These are phyloP conservation scores for Aquilaria sinensis DNA, from an alignment of 345 rosid genomes.

Conservation along the genomic window DNA sequence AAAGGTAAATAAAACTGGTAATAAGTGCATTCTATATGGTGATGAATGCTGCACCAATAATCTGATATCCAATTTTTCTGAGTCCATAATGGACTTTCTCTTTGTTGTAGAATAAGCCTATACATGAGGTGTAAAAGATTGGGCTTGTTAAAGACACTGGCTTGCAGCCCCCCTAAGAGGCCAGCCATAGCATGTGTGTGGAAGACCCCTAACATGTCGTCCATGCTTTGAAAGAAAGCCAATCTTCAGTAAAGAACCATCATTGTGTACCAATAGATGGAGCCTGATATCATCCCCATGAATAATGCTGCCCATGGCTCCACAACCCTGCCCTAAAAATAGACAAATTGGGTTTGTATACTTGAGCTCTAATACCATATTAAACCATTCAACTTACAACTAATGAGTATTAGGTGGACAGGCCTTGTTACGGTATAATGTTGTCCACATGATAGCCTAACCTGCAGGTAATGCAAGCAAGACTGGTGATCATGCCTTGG, in stretches of 20 bases:
- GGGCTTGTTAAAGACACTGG: conserved; percentile 43
- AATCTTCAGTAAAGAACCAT: conserved; percentile 43
- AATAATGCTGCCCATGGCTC: conserved; percentile 54
- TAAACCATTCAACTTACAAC: too few species aligned
- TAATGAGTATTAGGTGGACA: too few species aligned
- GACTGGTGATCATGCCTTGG: conserved; percentile 67
- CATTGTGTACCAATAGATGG: conserved; percentile 60
- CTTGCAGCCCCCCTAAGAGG: conserved; percentile 40
- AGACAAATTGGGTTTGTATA: too few species aligned
- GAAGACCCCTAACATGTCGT: conserved; percentile 53
- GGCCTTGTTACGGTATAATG: too few species aligned
- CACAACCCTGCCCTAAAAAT: conserved; percentile 28
- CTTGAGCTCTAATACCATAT: too few species aligned
- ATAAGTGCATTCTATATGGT: too few species aligned
- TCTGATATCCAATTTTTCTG: conserved; percentile 30
- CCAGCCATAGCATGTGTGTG: conserved; percentile 67
- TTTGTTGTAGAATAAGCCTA: conserved; percentile 35
- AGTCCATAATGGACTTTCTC: conserved; percentile 17
- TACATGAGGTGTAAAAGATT: conserved; percentile 24
- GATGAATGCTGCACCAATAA: conserved; percentile 36
- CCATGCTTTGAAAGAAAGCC: conserved; percentile 54
- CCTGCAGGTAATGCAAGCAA: conserved; percentile 63
- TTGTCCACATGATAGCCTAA: not conserved
- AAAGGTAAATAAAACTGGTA: conserved; percentile 42
- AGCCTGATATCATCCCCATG: conserved; percentile 43